Evolutionary conservation across 306 rosid genomes (phyloP), one percentile per base, ranked within the genome.

Genomic region (Fagus crenata): DNA sequence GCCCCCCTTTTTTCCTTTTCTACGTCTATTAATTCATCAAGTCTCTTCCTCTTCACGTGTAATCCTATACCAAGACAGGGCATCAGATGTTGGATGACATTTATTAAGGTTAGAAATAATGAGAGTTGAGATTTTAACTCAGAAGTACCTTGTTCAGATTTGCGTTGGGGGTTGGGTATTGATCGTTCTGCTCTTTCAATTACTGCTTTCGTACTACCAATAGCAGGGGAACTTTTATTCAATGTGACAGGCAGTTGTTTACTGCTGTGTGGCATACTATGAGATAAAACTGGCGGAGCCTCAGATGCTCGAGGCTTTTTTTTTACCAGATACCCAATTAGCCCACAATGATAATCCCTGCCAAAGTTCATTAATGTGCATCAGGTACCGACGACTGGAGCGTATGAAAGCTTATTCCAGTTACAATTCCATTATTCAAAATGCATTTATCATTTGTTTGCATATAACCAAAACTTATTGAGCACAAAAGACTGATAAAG

Each of bases 301-400:
- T 67, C 31, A 75, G 77, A 60, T 41, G 55, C 42, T 49, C 42
- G 83, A 68, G 14, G 69, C 74, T 80, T 85, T 80, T 4, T 83
- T 76, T 78, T 80, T 28, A 41, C 81, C 78, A 74, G 86, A 88
- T 95, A 92, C 72, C 97, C 99, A 73, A 92, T 53, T 32, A 89
- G 81, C 61, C 46, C 84, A 80, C 97, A 92, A 80, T 90, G 90
- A 37, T 32, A 61, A 85, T 95, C 93, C 97, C 99, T 95, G 86
- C 67, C 83, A 43, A 84, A 83, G 28, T 75, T 72, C 41, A 69
- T 80, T 51, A 33, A 51, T 37, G 41, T 11, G 31, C 53, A 77
- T 74, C 49, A 69, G 42, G 35, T 32, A 12, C 68, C 68, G 17
- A 61, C 68, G 6, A 22, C 42, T 35, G 36, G 8, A 63, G 36